Base-by-base conservation (phyloP, 208 protist species). In the Trypanosoma avium region DNA sequence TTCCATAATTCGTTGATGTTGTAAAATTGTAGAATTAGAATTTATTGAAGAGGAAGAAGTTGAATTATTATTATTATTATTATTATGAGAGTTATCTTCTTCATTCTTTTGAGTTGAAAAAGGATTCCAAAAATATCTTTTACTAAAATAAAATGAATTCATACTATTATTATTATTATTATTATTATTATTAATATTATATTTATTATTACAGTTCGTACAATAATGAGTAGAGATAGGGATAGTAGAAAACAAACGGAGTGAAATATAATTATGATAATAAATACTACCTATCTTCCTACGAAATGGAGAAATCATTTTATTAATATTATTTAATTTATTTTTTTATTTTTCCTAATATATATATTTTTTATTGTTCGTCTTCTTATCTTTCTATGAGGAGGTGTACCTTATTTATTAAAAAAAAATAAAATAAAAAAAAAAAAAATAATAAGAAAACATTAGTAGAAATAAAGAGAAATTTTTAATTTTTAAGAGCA, bases 101-200 rank as follows among this genome's bases (percentile, higher is more conserved):
- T 36, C 33, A 21, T 38, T 21, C 48, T 59, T 46, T 33, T 35
- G 57, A n/a, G 26, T 30, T 24, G 69, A 48, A 59, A 89, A 89
- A 3, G 70, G 66, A 55, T 80, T 84, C 78, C 82, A 89, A 50
- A 86, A 75, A 49, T 21, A 29, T 26, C 77, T 70, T 24, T 48
- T 71, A 32, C 29, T 47, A 27, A 17, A 65, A 19, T 26, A 6
- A 24, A 26, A 29, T 15, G 8, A 7, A 10, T 22, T 50, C 2
- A 10, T 29, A 1, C 22, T 9, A 24, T 26, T 29, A 50, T 15
- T 30, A n/a, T 21, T 19, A 50, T 26, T 24, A 43, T 24, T 38
- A 38, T 10, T 38, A 38, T 13, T 38, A 38, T 13, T 10, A 38
- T 10, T 10, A 38, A 38, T 38, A 26, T 9, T 27, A 45, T 17